Evolutionary conservation across 1,139 yeast species (phyloP), one percentile per base, ranked within the genome.

Genomic region (Pichiaceae sp.): DNA sequence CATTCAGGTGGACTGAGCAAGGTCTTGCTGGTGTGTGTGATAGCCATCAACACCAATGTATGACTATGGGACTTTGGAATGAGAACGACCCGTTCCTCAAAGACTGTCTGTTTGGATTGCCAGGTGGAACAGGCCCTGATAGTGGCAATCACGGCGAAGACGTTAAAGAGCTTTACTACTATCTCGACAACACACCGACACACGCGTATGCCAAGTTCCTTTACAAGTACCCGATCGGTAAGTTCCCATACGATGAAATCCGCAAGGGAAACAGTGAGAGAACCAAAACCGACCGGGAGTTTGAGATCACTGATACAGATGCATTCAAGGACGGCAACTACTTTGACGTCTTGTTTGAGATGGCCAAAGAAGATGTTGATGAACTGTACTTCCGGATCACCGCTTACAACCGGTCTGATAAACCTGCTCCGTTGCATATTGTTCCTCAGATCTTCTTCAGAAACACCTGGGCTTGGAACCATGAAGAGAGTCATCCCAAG

Each of bases 121-220:
- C 96, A 24, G 94, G 95, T 36, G 59, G 57, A 27, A 87, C 87
- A 17, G 93, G 87, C 56, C 95, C 95, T 4, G 87, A 89, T 57
- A 96, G 89, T 57, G 97, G 97, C 39, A 89, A 89, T 57, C 97
- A 89, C 57, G 97, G 97, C 39, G 97, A 89, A 55, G 97, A 89
- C 57, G 95, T 85, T 44, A 85, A 85, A 62, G 87, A 85, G 58
- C 71, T 85, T 55, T 89, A 85, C 59, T 82, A 75, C 55, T 83
- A 85, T 50, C 68, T 89, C 45, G 97, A 89, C 61, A 87, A 86
- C 59, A 82, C 95, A 3, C 97, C 97, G 4, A 73, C 95, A 9
- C 97, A 89, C 60, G 79, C 95, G 28, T 89, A 87, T 64, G 84
- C 86, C 86, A 87, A 89, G 64, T 86, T 82, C 50, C 68, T 86